Evolutionary conservation across 2,329 filamentous ascomycete genomes (phyloP).

Genomic region (Xylariaceae sp.): DNA sequence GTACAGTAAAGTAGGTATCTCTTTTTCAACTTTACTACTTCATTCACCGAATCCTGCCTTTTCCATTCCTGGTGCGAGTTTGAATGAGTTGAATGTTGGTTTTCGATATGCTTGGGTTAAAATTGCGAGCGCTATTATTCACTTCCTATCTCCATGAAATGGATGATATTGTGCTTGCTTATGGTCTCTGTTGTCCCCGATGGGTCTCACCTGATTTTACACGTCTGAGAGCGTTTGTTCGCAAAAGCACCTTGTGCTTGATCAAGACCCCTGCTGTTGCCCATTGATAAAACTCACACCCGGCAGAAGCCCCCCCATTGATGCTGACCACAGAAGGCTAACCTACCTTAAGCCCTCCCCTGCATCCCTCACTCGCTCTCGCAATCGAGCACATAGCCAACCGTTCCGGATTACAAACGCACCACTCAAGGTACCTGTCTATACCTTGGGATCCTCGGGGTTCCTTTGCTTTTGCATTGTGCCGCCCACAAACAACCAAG

Average conservation of each 20-base stretch:
- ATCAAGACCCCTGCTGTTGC: neutral
- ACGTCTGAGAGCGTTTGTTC: neutral
- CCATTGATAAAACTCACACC: conserved; percentile 7
- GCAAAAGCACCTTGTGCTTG: conserved; percentile 2
- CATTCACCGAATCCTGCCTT: neutral
- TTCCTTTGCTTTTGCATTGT: conserved; percentile 21
- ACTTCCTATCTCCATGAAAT: neutral
- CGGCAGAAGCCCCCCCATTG: neutral
- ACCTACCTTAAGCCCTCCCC: neutral
- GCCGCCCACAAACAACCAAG: conserved; percentile 9
- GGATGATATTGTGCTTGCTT: neutral
- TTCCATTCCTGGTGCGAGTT: neutral
- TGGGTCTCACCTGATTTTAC: neutral
- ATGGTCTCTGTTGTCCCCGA: neutral
- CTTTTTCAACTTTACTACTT: conserved; percentile 1
- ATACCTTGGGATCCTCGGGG: conserved; percentile 19
- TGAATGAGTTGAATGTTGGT: neutral
- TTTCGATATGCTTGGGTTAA: neutral
- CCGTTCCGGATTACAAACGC: conserved; percentile 7
- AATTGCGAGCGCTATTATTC: neutral
- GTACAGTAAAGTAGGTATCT: conserved; percentile 12
- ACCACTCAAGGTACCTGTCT: conserved; percentile 4
- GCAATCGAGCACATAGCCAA: conserved; percentile 11
- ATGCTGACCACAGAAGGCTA: conserved; percentile 16
- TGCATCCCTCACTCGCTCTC: conserved; percentile 12